These are phyloP conservation scores for Zelopaecilomyces penicillatus DNA, from an alignment of 2,329 filamentous ascomycete species.

Conservation along the genomic window DNA sequence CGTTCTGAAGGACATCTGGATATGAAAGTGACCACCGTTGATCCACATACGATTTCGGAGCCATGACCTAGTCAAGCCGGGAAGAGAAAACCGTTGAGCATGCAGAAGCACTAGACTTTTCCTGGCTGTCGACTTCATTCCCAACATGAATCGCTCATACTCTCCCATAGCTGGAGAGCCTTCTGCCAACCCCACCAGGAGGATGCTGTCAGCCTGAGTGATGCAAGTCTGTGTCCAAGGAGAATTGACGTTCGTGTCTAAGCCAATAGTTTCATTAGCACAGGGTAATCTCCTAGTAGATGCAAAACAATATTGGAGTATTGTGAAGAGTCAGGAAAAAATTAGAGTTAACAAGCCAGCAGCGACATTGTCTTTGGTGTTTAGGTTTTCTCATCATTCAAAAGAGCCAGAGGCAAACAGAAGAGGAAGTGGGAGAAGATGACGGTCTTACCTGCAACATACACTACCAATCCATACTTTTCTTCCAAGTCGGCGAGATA, in stretches of 20 bases:
- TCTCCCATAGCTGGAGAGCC: conserved; percentile 86
- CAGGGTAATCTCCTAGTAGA: not conserved
- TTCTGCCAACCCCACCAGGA: conserved; percentile 86
- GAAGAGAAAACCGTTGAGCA: conserved; percentile 74
- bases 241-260: conserved; percentile 91
- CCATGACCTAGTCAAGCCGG: conserved; percentile 83
- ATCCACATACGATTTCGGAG: conserved; percentile 92
- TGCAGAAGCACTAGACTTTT: conserved; percentile 90
- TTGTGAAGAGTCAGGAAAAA: conserved; percentile 52
- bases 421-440: conserved; percentile 2
- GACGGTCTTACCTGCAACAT: conserved; percentile 62
- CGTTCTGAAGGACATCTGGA: conserved; percentile 85
- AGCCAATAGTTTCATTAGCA: conserved; percentile 20
- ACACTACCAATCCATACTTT: conserved; percentile 90
- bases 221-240: conserved; percentile 99
- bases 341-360: conserved; percentile 57
- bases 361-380: conserved; percentile 42
- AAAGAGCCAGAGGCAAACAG: not conserved
- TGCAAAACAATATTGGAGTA: conserved; percentile 6
- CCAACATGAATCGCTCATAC: conserved; percentile 91
- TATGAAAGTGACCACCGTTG: conserved; percentile 93
- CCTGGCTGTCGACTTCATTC: conserved; percentile 92
- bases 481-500: conserved; percentile 96
- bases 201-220: conserved; percentile 89
- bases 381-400: conserved; percentile 45